Percentiles rank a stretch among this genome's conserved stretches.
Evolutionary conservation across 176 grass and related monocot genomes (phyloP).

Genomic region (Alopecurus myosuroides): DNA sequence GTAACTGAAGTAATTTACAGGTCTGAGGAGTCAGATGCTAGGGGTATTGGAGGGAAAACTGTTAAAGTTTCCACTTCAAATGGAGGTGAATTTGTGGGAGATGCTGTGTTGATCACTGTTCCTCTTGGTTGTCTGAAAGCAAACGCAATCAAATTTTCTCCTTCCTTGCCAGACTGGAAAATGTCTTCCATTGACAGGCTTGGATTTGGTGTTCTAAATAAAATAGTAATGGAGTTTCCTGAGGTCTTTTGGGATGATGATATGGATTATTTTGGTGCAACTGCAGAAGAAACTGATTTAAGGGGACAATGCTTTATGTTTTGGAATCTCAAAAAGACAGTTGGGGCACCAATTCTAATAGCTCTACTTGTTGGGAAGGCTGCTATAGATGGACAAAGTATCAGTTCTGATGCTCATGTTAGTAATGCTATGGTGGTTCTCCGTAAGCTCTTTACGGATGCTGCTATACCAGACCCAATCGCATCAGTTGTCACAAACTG

Average conservation of each 20-base stretch:
- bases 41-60: constrained; percentile 27
- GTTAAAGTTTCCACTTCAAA: constrained; percentile 73
- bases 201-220: constrained; percentile 93
- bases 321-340: constrained; percentile 98
- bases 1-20: constrained; percentile 71
- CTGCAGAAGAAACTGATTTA: constrained; percentile 81
- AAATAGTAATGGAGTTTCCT: constrained; percentile 92
- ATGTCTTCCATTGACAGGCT: constrained; percentile 72
- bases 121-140: constrained; percentile 98
- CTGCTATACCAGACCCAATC: constrained; percentile 81
- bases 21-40: constrained; percentile 25
- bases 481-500: constrained; percentile 96
- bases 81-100: constrained; percentile 76
- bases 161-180: constrained; percentile 94
- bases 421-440: constrained; percentile 85
- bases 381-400: constrained; percentile 74
- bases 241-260: constrained; percentile 96
- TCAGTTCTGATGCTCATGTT: constrained; percentile 67
- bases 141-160: constrained; percentile 79
- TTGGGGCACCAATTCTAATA: constrained; percentile 82
- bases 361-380: constrained; percentile 91
- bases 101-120: constrained; percentile 87
- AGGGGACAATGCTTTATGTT: constrained; percentile 99
- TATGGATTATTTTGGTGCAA: constrained; percentile 96
- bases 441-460: constrained; percentile 75